Evolutionary conservation across 2,329 filamentous ascomycete genomes (phyloP).

Genomic region (Gaeumannomyces sp.): DNA sequence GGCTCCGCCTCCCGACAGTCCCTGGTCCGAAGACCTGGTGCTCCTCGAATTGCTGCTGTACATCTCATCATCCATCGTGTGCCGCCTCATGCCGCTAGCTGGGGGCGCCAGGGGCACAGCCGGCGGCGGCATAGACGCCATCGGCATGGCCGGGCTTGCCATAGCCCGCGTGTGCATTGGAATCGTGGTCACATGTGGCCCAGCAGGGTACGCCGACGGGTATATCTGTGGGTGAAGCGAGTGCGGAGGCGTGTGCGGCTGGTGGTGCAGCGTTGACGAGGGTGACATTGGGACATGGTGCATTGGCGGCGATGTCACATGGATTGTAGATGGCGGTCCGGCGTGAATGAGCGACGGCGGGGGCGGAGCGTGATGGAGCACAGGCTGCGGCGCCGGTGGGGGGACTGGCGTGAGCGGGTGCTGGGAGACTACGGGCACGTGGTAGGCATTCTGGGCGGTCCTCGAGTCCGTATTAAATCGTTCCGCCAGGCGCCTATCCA

Average conservation of each 20-base stretch:
- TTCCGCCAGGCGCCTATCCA: slow-evolving; percentile 45
- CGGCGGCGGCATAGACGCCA: slow-evolving; percentile 24
- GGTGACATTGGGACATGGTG: slow-evolving; percentile 4
- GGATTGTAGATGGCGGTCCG: not conserved
- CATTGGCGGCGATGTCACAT: not conserved
- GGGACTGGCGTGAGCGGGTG: slow-evolving; percentile 12
- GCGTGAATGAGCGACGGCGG: not conserved
- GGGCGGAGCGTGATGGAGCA: slow-evolving; percentile 4
- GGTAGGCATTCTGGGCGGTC: slow-evolving; percentile 22
- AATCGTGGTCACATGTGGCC: slow-evolving; percentile 2
- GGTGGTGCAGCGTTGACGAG: slow-evolving; percentile 5
- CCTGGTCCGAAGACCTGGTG: slow-evolving; percentile 24
- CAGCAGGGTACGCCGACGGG: not conserved
- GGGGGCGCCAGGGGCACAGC: slow-evolving; percentile 21
- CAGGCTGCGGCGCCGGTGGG: slow-evolving; percentile 18
- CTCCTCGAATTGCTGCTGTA: slow-evolving; percentile 25
- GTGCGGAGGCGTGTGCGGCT: slow-evolving; percentile 8
- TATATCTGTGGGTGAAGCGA: slow-evolving; percentile 13
- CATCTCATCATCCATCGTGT: slow-evolving; percentile 35
- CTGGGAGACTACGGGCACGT: slow-evolving; percentile 1
- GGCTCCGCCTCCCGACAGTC: not conserved
- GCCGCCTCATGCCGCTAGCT: slow-evolving; percentile 28
- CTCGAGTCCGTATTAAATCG: slow-evolving; percentile 41
- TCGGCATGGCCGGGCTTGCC: slow-evolving; percentile 9
- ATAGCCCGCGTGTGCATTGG: slow-evolving; percentile 4